Base-by-base conservation (phyloP, 345 rosid species). In the Cardamine occulta region DNA sequence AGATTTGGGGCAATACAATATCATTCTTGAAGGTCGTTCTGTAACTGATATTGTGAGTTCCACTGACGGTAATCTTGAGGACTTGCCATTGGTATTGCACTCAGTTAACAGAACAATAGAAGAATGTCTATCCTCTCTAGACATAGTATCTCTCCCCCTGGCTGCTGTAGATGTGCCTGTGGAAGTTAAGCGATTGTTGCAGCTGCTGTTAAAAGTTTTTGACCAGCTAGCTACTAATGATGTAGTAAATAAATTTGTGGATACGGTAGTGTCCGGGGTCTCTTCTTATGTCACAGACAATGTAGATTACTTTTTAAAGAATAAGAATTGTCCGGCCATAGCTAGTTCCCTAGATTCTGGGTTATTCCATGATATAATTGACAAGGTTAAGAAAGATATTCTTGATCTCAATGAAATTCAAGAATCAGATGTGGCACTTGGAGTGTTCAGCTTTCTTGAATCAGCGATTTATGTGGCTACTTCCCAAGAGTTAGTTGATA, bases 1-100 rank as follows among this genome's bases (percentile, higher is more conserved):
- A 88, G 99, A 95, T 88, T 78, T 92, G 80, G 99, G 99, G 79
- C 99, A 95, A 85, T 95, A 85, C 86, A 95, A 89, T 80, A 92
- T 95, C 60, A 93, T 88, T 76, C 88, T 95, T 67, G 97, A 87
- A 82, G 97, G 92, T 84, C 89, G 78, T 84, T 90, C 97, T 78
- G 83, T 95, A 74, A 88, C 89, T 70, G 87, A 85, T 86, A 86
- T 90, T 83, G 96, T 86, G 76, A 86, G 88, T 86, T 89, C 97
- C 70, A 86, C 86, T 67, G 97, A 89, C 24, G 98, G 96, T 66
- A 87, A 89, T 78, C 93, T 90, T 72, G 99, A 94, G 77, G 97
- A 95, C 80, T 85, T 92, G 56, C 99, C 97, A 64, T 75, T 90
- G 80, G 91, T 90, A 53, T 74, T 95, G 73, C 92, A 81, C 68